Evolutionary conservation across 192 early-diverging fungal species (phyloP), one percentile per base, ranked within the genome.

Genomic region (Rhizoclosmatium sp.): DNA sequence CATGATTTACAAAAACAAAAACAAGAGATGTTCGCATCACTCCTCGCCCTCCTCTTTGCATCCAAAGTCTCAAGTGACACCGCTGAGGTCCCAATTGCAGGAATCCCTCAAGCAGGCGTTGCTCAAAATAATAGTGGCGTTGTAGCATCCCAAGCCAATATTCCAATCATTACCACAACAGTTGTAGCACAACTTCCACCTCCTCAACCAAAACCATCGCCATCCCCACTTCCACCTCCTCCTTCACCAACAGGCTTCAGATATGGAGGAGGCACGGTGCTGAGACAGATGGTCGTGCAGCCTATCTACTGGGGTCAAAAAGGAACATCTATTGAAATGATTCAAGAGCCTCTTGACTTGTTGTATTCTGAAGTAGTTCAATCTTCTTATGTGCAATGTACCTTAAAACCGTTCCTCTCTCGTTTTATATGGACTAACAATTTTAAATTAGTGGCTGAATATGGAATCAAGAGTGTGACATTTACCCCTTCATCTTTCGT

Each of bases 291-390:
- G 39, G 41, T 54, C 10, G 46, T 76, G 4, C 75, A 76, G 45
- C 75, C 75, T 4, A 65, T 76, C 16, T 76, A 62, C 41, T 76
- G 60, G 64, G 75, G 75, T n/a, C 75, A 76, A 42, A 56, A 47
- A 2, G 75, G 75, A 3, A 65, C 49, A 14, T 21, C 40, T 9
- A 44, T 76, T 16, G 65, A 4, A 2, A 10, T 21, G 23, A 41
- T 76, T 21, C 60, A 67, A n/a, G 46, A 44, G n/a, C 9, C 61
- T 3, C 23, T 76, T 40, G 65, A 76, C 51, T n/a, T 76, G n/a
- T 54, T 76, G 46, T 76, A 76, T 76, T 59, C 54, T 39, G 49
- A 76, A 31, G 4, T 76, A 66, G 60, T 66, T 21, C 47, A 49
- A 19, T 39, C 75, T 16, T 23, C 14, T 23, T 76, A 76, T 41